phyloP scores from a whole-genome alignment of 1,139 yeast genomes.

The Yamadazyma diddensiae region DNA sequence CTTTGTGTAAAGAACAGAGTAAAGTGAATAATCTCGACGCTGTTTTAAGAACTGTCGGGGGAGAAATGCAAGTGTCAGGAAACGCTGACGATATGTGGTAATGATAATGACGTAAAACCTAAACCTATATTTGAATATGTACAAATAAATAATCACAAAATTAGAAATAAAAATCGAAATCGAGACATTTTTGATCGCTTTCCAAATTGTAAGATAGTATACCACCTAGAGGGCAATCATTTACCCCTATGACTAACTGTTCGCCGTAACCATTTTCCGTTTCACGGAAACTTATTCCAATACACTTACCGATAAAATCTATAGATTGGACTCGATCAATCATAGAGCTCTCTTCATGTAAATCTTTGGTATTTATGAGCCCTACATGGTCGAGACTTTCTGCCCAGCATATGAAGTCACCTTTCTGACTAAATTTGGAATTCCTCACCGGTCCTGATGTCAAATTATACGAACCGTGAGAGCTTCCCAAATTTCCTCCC shows the following conservation, averaged over 20 bases:
- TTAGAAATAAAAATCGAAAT: constrained; percentile 35
- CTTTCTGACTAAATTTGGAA: constrained; percentile 46
- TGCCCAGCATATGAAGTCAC: constrained; percentile 52
- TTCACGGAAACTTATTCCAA: constrained; percentile 52
- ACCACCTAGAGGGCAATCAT: constrained; percentile 60
- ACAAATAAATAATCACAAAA: constrained; percentile 1
- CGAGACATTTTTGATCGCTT: constrained; percentile 33
- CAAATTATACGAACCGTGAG: neutral
- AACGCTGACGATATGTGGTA: constrained; percentile 47
- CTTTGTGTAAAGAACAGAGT: constrained; percentile 32
- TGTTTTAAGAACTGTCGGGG: constrained; percentile 36
- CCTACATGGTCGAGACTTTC: constrained; percentile 63
- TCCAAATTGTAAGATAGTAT: constrained; percentile 46
- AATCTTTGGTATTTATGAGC: constrained; percentile 36
- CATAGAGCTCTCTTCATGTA: constrained; percentile 14
- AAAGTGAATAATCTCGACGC: constrained; percentile 33
- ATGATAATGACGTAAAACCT: constrained; percentile 2
- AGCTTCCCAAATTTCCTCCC: constrained; percentile 35
- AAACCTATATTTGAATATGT: neutral
- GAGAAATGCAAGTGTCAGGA: constrained; percentile 37
- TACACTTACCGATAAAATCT: constrained; percentile 56
- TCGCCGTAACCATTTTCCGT: constrained; percentile 46
- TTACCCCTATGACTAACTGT: constrained; percentile 49
- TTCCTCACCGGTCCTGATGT: constrained; percentile 51
- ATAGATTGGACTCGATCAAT: constrained; percentile 43